Evolutionary conservation across 495 filamentous ascomycete genomes (phyloP).

Genomic region (Darksidea phi): DNA sequence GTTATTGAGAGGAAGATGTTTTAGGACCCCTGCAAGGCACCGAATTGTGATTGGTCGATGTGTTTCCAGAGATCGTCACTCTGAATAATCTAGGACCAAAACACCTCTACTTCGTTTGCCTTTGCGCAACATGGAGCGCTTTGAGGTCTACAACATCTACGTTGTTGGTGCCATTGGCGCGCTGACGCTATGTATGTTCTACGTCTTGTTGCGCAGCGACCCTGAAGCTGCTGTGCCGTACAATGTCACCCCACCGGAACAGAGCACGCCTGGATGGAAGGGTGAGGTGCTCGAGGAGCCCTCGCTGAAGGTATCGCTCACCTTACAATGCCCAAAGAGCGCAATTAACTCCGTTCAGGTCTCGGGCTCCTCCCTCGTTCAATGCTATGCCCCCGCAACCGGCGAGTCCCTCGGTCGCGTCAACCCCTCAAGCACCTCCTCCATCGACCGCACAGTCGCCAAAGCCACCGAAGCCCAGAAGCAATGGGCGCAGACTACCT

Average conservation of each 20-base stretch:
- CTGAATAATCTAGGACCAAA: not conserved
- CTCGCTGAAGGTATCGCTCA: constrained; percentile 45
- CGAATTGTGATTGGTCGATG: too few species aligned
- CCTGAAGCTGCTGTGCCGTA: constrained; percentile 56
- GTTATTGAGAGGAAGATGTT: too few species aligned
- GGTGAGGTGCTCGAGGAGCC: constrained; percentile 63
- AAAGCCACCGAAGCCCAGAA: constrained; percentile 72
- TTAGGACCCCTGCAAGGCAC: too few species aligned
- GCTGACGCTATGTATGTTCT: constrained; percentile 6
- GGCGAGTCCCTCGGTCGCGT: constrained; percentile 78
- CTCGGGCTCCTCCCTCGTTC: constrained; percentile 60
- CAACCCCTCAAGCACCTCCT: constrained; percentile 72
- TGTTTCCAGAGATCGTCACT: too few species aligned
- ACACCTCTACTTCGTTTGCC: not conserved
- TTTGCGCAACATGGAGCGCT: constrained; percentile 22
- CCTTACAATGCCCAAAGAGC: not conserved
- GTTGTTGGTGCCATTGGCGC: constrained; percentile 9
- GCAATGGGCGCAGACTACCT: constrained; percentile 78
- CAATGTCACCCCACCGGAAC: constrained; percentile 57
- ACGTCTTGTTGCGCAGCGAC: constrained; percentile 21
- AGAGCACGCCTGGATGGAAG: constrained; percentile 54
- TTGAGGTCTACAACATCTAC: constrained; percentile 8
- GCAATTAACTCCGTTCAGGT: constrained; percentile 39
- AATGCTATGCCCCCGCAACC: constrained; percentile 89
- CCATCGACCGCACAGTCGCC: constrained; percentile 76